Conservation (phyloP, 768 basidiomycete genomes). For the Mycena pura region DNA sequence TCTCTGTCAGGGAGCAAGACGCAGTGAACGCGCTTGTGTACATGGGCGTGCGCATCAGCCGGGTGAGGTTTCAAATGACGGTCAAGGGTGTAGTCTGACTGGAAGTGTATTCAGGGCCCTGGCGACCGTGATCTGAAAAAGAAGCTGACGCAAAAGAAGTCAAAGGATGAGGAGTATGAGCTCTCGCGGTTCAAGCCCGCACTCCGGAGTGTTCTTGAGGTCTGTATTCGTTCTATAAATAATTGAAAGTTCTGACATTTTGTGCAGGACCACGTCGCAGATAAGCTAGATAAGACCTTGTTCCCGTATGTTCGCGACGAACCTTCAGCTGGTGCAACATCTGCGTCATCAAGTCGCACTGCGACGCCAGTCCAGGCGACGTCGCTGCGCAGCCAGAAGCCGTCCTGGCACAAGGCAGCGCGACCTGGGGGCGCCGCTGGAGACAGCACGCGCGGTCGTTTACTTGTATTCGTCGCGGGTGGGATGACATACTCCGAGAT, state of each 20-base stretch:
- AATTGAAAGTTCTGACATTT: not conserved
- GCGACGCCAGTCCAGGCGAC: conserved; percentile 63
- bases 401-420: conserved; percentile 86
- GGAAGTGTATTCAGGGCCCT: conserved; percentile 58
- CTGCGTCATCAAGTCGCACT: conserved; percentile 43
- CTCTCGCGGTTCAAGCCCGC: conserved; percentile 92
- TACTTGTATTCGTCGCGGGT: conserved; percentile 91
- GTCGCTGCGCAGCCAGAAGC: conserved; percentile 88
- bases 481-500: conserved; percentile 98
- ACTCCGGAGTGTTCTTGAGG: conserved; percentile 83
- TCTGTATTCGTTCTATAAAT: conserved; percentile 35
- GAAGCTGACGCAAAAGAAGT: no score
- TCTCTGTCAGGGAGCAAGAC: conserved; percentile 90
- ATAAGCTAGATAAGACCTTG: conserved; percentile 74
- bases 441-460: conserved; percentile 69
- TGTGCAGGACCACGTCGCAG: conserved; percentile 78
- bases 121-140: conserved; percentile 85
- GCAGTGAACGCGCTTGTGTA: conserved; percentile 86
- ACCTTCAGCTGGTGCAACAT: conserved; percentile 57
- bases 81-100: not conserved
- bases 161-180: conserved; percentile 95
- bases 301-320: conserved; percentile 94
- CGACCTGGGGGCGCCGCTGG: conserved; percentile 53
- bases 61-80: conserved; percentile 55
- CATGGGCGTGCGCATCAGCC: conserved; percentile 83